A percentile compares a stretch with the other conserved stretches of the same genome.
Evolutionary conservation across 2,329 filamentous ascomycete species (phyloP).

Genomic region (Phaeosphaeriaceae sp.): DNA sequence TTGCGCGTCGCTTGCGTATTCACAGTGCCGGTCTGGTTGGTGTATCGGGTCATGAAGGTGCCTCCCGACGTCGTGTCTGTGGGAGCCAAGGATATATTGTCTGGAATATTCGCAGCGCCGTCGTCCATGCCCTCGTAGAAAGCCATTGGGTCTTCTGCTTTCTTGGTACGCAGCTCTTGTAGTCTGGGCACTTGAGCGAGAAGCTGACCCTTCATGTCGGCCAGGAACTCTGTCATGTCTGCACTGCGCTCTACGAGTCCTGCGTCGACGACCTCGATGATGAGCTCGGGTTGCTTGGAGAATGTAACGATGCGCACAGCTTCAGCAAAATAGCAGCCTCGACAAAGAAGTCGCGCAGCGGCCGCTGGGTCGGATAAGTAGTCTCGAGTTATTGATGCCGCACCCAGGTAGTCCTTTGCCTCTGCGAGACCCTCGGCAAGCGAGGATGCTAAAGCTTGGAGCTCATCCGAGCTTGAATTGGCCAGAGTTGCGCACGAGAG

Average conservation of each 20-base stretch:
- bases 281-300: constrained; percentile 65
- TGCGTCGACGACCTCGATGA: constrained; percentile 74
- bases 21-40: constrained; percentile 75
- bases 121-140: constrained; percentile 77
- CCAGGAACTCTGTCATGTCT: constrained; percentile 85
- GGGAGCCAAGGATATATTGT: constrained; percentile 90
- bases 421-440: constrained; percentile 83
- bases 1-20: constrained; percentile 77
- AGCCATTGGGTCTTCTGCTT: constrained; percentile 81
- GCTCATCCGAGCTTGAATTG: constrained; percentile 62
- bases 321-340: constrained; percentile 84
- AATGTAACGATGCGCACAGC: constrained; percentile 80
- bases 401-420: constrained; percentile 80
- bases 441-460: constrained; percentile 72
- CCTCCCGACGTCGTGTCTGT: constrained; percentile 79
- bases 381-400: constrained; percentile 80
- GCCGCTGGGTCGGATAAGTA: constrained; percentile 76
- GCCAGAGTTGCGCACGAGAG: constrained; percentile 78
- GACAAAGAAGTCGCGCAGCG: constrained; percentile 81
- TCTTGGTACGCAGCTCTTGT: constrained; percentile 79
- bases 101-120: constrained; percentile 72
- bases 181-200: constrained; percentile 85
- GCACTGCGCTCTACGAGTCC: constrained; percentile 83
- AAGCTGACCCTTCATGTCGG: constrained; percentile 89
- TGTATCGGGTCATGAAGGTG: constrained; percentile 94